Evolutionary conservation across 805 yeast genomes (phyloP), one percentile per base, ranked within the genome.

Genomic region (Lachancea kluyveri): DNA sequence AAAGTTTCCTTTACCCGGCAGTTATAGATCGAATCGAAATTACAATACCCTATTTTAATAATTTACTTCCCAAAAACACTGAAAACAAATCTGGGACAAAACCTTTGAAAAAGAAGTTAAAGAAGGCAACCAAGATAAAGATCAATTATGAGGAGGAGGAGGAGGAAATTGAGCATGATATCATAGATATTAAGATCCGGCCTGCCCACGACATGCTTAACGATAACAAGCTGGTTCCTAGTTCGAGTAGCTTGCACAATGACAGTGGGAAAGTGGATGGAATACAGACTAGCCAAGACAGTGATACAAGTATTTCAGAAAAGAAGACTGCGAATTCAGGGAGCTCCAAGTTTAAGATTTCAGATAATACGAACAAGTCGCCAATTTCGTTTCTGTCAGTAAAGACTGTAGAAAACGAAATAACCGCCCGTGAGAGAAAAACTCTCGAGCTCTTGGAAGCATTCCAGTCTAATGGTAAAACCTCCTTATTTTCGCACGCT

Each of bases 1-100:
- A 59, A 17, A 44, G 49, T 12, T 81, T 79, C 1, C 23, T 72
- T 8, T 76, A 66, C 42, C 83, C 85, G 0, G 67, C 70, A 0
- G 48, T 36, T 16, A 63, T 80, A 10, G 46, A 44, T 2, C 53
- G 48, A 3, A 48, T 62, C 5, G 67, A 64, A 31, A 66, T 77
- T 2, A 46, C 68, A 2, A 57, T 62, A 6, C 68, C 67, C 3
- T 77, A 59, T 52, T 79, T 77, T 48, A 66, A 60, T 8, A 74
- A 68, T 37, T 44, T 70, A 39, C 28, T 18, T 22, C 24, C 31
- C 39, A 37, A 45, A 33, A 38, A 39, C 24, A 38, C 17, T 11
- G n/a, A 17, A 19, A 11, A 17, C 22, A 5, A 12, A 13, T 17
- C 30, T 34, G 18, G 14, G 21, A 17, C 21, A 23, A 26, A 16